phyloP scores from a whole-genome alignment of 1,284 basidiomycete species.

The Cryptococcus floricola region DNA sequence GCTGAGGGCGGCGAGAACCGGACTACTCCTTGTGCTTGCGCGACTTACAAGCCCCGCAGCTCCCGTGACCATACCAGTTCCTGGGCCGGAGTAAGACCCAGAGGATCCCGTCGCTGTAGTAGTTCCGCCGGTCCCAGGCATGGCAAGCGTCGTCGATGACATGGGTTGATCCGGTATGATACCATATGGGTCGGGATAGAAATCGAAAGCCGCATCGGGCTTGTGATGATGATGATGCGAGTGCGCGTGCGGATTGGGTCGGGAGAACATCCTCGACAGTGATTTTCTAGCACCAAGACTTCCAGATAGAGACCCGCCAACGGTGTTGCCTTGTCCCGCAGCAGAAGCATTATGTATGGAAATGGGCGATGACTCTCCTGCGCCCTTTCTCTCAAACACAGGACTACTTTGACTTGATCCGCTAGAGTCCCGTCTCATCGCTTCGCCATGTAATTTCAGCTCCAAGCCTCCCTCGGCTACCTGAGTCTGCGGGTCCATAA shows the following conservation, averaged over 20 bases:
- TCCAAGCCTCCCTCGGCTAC: not conserved
- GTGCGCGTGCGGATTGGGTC: too few relatives aligned
- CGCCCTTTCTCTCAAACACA: not conserved
- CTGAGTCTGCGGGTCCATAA: constrained; percentile 7
- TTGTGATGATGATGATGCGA: not conserved
- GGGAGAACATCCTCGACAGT: too few relatives aligned
- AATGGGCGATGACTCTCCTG: not conserved
- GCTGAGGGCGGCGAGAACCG: not conserved
- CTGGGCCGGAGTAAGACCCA: too few relatives aligned
- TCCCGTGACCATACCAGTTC: too few relatives aligned
- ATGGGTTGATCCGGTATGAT: constrained; percentile 8
- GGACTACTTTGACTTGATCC: not conserved
- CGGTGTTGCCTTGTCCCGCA: too few relatives aligned
- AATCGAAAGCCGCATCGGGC: constrained; percentile 12
- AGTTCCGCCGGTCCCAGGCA: not conserved
- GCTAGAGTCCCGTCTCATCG: not conserved
- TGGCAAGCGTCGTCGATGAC: not conserved
- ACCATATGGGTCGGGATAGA: constrained; percentile 14
- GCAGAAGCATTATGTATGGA: not conserved
- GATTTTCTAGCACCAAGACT: too few relatives aligned
- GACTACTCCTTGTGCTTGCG: not conserved
- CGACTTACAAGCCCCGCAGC: not conserved
- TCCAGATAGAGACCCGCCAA: too few relatives aligned
- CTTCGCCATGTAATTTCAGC: not conserved
- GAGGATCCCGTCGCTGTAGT: too few relatives aligned